phyloP scores from a whole-genome alignment of 495 filamentous ascomycete species.

The Daldinia decipiens region DNA sequence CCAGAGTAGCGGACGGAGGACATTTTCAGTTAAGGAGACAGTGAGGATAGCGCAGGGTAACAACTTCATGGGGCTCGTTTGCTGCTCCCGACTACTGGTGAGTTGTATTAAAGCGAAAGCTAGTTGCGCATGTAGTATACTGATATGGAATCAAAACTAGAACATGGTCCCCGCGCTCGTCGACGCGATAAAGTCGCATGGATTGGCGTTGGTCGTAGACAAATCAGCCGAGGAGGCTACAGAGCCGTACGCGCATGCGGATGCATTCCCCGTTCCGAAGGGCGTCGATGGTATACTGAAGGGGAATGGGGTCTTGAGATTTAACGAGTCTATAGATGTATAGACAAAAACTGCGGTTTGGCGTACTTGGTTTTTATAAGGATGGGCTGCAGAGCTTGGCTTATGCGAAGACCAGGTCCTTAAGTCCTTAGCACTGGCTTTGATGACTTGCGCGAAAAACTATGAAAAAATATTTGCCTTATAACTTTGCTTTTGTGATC shows the following conservation, averaged over 20 bases:
- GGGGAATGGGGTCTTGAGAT: constrained; percentile 85
- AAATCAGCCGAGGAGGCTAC: constrained; percentile 64
- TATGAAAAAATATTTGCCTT: not conserved
- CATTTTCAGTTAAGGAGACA: constrained; percentile 90
- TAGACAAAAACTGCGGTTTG: constrained; percentile 51
- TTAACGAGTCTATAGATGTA: constrained; percentile 95
- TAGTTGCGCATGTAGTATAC: not conserved
- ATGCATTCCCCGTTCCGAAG: constrained; percentile 60
- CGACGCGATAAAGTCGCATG: constrained; percentile 91
- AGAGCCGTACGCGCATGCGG: constrained; percentile 45
- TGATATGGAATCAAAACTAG: constrained; percentile 57
- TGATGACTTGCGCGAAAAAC: not conserved
- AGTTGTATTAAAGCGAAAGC: constrained; percentile 45
- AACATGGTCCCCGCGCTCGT: constrained; percentile 92
- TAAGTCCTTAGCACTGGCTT: not conserved
- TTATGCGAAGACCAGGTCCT: not conserved
- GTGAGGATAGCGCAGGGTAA: constrained; percentile 93
- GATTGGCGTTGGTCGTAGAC: constrained; percentile 91
- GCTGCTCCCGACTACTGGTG: constrained; percentile 85
- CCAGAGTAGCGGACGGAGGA: constrained; percentile 72
- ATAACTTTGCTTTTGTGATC: too few species aligned
- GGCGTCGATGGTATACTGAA: constrained; percentile 89
- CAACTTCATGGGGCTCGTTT: constrained; percentile 98
- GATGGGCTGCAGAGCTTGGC: constrained; percentile 9
- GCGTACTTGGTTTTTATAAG: constrained; percentile 10